Evolutionary conservation across 1,139 yeast species (phyloP), one percentile per base, ranked within the genome.

Genomic region (Yueomyces sp.): DNA sequence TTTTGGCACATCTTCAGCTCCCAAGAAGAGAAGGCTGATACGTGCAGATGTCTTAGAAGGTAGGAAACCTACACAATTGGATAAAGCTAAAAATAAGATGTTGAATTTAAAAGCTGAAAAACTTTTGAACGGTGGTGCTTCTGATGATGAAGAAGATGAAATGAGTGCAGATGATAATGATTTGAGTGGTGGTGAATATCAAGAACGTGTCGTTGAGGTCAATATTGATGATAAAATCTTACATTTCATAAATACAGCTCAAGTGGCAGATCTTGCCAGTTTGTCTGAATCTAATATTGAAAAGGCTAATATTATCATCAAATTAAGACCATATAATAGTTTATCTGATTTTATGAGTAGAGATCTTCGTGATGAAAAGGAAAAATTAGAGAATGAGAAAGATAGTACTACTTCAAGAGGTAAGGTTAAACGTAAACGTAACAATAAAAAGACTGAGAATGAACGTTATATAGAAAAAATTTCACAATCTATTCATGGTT

Each of bases 231-330:
- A 68, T 12, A 78, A 85, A 46, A 76, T 87, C 31, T 66, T 89
- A 44, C 76, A 78, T 41, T 87, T 91, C 54, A 68, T 91, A 52
- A 91, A 91, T 59, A 75, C 76, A 30, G 91, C 95, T 0, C 73
- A 84, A 9, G 68, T 69, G 2, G 76, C 78, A 45, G 96, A 89
- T 57, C 68, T 91, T 41, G 74, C 81, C 11, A 98, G 91, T 62
- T 75, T 87, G 36, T 77, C 94, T 12, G 78, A 78, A 19, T 76
- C 87, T 42, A 69, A 78, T 2, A 79, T 84, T 9, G 75, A 70
- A n/a, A 67, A 75, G 35, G 95, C 95, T 0, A 72, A 76, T 37
- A 52, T 67, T 4, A 67, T 93, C 33, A 69, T 84, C 8, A 62
- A 70, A 1, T 68, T 70, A 45, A 70, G 98, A 52, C 97, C 97